Evolutionary conservation across 805 yeast species (phyloP).

Genomic region (Candida krabiensis): DNA sequence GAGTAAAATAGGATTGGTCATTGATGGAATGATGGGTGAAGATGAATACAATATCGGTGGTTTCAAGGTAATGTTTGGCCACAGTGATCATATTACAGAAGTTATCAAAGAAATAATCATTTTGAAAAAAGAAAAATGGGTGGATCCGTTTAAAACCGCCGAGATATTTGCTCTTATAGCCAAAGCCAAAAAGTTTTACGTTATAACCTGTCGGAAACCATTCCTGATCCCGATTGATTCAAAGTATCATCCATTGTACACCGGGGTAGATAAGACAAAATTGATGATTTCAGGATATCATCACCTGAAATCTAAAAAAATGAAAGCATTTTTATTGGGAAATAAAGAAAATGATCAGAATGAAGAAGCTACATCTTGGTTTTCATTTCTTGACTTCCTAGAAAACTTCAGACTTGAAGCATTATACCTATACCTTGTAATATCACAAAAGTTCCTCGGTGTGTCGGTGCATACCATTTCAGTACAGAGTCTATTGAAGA

Average conservation of each 20-base stretch:
- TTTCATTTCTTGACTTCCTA: slow-evolving; percentile 29
- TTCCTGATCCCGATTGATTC: slow-evolving; percentile 23
- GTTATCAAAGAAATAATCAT: slow-evolving; percentile 24
- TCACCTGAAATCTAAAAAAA: slow-evolving; percentile 17
- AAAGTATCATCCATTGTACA: slow-evolving; percentile 30
- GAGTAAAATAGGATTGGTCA: slow-evolving; percentile 24
- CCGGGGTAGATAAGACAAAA: slow-evolving; percentile 24
- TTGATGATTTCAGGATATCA: slow-evolving; percentile 22
- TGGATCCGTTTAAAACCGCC: slow-evolving; percentile 16
- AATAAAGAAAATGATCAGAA: not conserved
- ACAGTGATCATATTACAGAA: slow-evolving; percentile 27
- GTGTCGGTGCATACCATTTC: slow-evolving; percentile 9
- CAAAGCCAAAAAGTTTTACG: slow-evolving; percentile 21
- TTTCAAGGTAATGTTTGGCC: slow-evolving; percentile 29
- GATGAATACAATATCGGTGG: slow-evolving; percentile 18
- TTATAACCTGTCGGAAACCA: slow-evolving; percentile 25
- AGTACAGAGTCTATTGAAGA: slow-evolving; percentile 22
- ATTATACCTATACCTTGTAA: slow-evolving; percentile 35
- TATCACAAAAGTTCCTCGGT: slow-evolving; percentile 26
- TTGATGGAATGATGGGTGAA: slow-evolving; percentile 21
- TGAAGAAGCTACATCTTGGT: slow-evolving; percentile 22
- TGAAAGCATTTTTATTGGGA: slow-evolving; percentile 9
- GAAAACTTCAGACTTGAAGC: slow-evolving; percentile 35
- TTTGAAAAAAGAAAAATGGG: slow-evolving; percentile 10
- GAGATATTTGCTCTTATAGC: slow-evolving; percentile 23